These are phyloP conservation scores for Pseudogymnoascus pannorum DNA, from an alignment of 2,329 filamentous ascomycete genomes.

Conservation along the genomic window DNA sequence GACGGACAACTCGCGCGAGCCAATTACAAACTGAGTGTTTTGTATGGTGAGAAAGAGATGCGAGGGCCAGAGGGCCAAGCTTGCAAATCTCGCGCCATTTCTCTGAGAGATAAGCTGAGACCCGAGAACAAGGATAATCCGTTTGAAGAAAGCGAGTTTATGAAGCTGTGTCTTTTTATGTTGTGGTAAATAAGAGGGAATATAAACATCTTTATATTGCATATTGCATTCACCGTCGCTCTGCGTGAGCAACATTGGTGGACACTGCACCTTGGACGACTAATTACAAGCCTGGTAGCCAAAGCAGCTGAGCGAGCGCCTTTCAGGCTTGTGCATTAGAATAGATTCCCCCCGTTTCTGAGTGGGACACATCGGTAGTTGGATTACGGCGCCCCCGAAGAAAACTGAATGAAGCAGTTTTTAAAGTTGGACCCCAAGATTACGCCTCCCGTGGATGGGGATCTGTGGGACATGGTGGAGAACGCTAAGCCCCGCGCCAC, in stretches of 20 bases:
- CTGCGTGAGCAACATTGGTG: neutral
- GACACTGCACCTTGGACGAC: neutral
- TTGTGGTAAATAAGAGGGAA: neutral
- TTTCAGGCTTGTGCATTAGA: neutral
- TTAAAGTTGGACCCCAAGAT: neutral
- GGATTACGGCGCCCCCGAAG: no score
- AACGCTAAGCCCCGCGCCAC: neutral
- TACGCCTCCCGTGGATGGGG: no score
- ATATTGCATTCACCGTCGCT: neutral
- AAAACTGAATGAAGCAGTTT: neutral
- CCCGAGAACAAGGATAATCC: neutral
- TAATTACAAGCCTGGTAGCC: neutral
- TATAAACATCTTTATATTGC: neutral
- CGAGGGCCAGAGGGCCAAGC: neutral
- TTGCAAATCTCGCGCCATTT: neutral
- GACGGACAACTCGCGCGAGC: conserved; percentile 10
- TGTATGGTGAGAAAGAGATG: conserved; percentile 4
- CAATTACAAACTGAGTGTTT: conserved; percentile 6
- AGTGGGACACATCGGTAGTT: neutral
- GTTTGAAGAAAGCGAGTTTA: conserved; percentile 8
- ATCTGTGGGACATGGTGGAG: neutral
- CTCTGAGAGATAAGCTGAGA: conserved; percentile 5
- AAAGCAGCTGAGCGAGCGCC: neutral
- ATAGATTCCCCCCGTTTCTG: neutral
- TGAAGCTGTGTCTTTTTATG: conserved; percentile 12